These are phyloP conservation scores for Alloascoidea hylecoeti DNA, from an alignment of 805 yeast genomes.

Conservation along the genomic window DNA sequence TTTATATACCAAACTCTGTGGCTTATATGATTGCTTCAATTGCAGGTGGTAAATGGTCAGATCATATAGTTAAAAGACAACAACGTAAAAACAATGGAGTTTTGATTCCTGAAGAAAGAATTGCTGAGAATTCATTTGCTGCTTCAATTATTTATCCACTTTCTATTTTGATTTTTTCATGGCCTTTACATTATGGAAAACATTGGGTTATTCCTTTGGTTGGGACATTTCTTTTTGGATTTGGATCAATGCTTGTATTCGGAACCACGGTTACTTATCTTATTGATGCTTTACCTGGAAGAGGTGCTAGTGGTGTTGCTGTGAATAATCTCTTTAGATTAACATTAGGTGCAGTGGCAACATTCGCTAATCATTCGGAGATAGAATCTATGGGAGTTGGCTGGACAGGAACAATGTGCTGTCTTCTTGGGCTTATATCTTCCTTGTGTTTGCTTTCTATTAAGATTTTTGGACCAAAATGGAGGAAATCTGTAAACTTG, in stretches of 20 bases:
- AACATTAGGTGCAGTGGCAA: constrained; percentile 51
- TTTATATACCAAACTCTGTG: constrained; percentile 66
- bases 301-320: constrained; percentile 76
- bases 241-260: constrained; percentile 63
- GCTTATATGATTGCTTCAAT: constrained; percentile 55
- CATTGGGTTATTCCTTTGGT: constrained; percentile 63
- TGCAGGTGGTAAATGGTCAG: constrained; percentile 66
- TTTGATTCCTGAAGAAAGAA: constrained; percentile 54
- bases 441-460: not conserved
- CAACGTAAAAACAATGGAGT: constrained; percentile 44
- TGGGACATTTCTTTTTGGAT: constrained; percentile 65
- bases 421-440: constrained; percentile 26
- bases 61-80: constrained; percentile 30
- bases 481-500: not conserved
- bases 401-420: constrained; percentile 41
- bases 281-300: constrained; percentile 65
- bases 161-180: constrained; percentile 53
- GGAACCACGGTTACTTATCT: constrained; percentile 62
- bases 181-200: constrained; percentile 49
- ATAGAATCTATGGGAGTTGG: constrained; percentile 49
- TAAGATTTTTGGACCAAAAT: not conserved
- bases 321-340: constrained; percentile 54
- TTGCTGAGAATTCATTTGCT: constrained; percentile 50
- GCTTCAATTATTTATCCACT: constrained; percentile 46
- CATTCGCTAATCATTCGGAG: constrained; percentile 54